Base-by-base conservation (phyloP, 192 early-diverging fungal genomes). In the Linnemannia elongata region DNA sequence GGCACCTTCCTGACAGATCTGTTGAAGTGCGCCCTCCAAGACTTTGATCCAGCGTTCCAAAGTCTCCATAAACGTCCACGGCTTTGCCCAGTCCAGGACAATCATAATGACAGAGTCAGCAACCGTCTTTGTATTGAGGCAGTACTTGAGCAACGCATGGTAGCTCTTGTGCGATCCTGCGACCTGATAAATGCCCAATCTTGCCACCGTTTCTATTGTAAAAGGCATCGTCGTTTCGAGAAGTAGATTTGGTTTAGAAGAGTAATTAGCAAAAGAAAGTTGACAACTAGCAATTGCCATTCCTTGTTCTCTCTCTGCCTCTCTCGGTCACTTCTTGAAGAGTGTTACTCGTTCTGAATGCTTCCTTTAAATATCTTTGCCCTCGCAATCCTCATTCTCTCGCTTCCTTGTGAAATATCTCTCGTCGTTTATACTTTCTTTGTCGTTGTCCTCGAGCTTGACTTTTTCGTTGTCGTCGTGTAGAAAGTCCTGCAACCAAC, bases 41-140 rank as follows among this genome's bases (percentile, higher is more conserved):
- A 97, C 91, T 68, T 90, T 89, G 42, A 96, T 86, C 96, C 97
- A 99, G 33, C 93, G 91, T 75, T 96, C 92, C 76, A 97, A 90
- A 35, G 93, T 89, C 78, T 95, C 94, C 80, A 97, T 82, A 89
- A 97, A 99, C 39, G 86, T 89, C 96, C 97, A 97, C 30, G 98
- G 98, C 87, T 92, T 90, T 33, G 94, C 91, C 98, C 98, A 99
- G 89, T 99, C 98, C 60, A 99, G 89, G 63, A 95, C 94, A 71
- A 99, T 91, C 1, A 97, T 89, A 0, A 96, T 93, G 38, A 94
- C 85, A 0, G 94, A 90, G 75, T 93, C 90, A 0, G 91, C 78
- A 42, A 97, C 80, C 24, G 95, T 91, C 30, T 93, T 90, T 45
- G 91, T 85, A 78, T 93, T 94, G 66, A 98, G 85, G 44, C 94